Evolutionary conservation across 805 yeast genomes (phyloP).

Genomic region (Saccharomyces mikatae): DNA sequence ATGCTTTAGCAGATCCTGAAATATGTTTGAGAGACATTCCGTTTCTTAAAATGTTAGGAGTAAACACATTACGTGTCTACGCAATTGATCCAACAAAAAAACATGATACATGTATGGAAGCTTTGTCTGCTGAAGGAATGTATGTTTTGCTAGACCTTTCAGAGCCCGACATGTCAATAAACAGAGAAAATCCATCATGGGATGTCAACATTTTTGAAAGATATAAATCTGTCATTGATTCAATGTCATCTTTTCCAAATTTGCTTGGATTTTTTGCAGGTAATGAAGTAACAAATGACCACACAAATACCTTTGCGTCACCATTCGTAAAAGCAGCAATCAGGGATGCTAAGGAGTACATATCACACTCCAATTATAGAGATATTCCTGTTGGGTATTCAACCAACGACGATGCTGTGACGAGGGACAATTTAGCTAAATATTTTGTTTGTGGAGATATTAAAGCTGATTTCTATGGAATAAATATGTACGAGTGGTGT

Average conservation of each 20-base stretch:
- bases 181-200: conserved; percentile 75
- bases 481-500: conserved; percentile 87
- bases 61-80: conserved; percentile 80
- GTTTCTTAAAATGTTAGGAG: conserved; percentile 55
- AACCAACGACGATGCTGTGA: conserved; percentile 77
- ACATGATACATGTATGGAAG: conserved; percentile 73
- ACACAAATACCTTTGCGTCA: conserved; percentile 77
- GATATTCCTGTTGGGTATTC: conserved; percentile 89
- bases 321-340: conserved; percentile 94
- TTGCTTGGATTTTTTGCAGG: conserved; percentile 95
- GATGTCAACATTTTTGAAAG: conserved; percentile 60
- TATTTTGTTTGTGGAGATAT: conserved; percentile 75
- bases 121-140: conserved; percentile 76
- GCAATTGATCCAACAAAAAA: conserved; percentile 64
- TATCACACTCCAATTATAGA: conserved; percentile 53
- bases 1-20: conserved; percentile 66
- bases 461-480: conserved; percentile 68
- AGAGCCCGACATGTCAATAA: conserved; percentile 72
- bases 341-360: conserved; percentile 78
- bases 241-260: conserved; percentile 68
- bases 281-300: conserved; percentile 87
- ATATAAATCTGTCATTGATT: conserved; percentile 76
- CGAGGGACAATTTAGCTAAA: conserved; percentile 70
- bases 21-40: conserved; percentile 79
- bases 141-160: conserved; percentile 86